These are phyloP conservation scores for peach (Prunus persica) DNA, from an alignment of 306 rosid species.

Conservation along the genomic window Prunus_persica_NCBIv2 NC_034009.1:44266001-44266500, in stretches of 20 bases:
- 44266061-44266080: not conserved
- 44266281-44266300: constrained; percentile 41
- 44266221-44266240: constrained; percentile 14
- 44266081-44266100: constrained; percentile 15
- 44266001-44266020: constrained; percentile 34
- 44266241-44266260: constrained; percentile 1
- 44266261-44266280: constrained; percentile 21
- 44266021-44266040: too few species aligned
- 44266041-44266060: not conserved
- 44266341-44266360: constrained; percentile 4
- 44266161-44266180: constrained; percentile 18
- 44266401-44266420: constrained; percentile 32
- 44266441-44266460: too few species aligned
- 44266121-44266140: constrained; percentile 36
- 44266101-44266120: constrained; percentile 45
- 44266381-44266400: not conserved
- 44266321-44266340: constrained; percentile 6
- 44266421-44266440: not conserved
- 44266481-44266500: constrained; percentile 22
- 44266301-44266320: constrained; percentile 4
- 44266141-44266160: not conserved
- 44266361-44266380: constrained; percentile 18
- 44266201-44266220: constrained; percentile 15
- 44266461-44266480: constrained; percentile 16
- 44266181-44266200: constrained; percentile 18